Evolutionary conservation across 208 protist species (phyloP), one percentile per base, ranked within the genome.

Genomic region (Acanthamoeba castellanii): DNA sequence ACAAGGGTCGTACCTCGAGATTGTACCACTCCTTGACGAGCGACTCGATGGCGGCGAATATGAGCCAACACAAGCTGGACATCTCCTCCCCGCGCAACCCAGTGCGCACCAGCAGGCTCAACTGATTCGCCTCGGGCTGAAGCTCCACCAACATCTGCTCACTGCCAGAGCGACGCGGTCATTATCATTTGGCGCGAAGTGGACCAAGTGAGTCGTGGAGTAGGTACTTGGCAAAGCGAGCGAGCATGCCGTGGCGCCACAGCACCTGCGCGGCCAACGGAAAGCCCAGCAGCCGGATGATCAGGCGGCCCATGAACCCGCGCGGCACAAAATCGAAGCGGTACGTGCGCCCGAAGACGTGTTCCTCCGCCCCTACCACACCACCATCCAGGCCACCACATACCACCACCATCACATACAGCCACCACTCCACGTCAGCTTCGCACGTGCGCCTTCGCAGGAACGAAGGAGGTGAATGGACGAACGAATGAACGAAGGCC

Each of bases 221-320:
- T 0, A 11, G 14, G 50, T 82, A 82, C 72, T 11, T 34, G 14
- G 42, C 89, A 6, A 82, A 6, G 4, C 27, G 59, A 16, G 42
- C 90, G 16, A 94, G 90, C 47, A 94, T 30, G 68, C 90, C 90
- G 70, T 84, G 47, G 34, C 68, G 59, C 90, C 90, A 94, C 11
- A 57, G 37, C 8, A 84, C 3, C 25, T 94, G 42, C 6, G 90
- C 90, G 0, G 37, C 50, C 13, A 94, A 3, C 1, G 59, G 59
- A 34, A 94, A 94, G 42, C 61, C 90, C 20, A 94, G 90, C 47
- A 94, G 30, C 22, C 90, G 90, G 30, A 94, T 82, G 0, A 94
- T 82, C 13, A 94, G 47, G 20, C 90, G 90, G 20, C 59, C 52
- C 34, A 93, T 61, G 88, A 93, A 93, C 22, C 88, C 88, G 8